Conservation (phyloP, 805 yeast genomes). For the Ogataea paraovalis region DNA sequence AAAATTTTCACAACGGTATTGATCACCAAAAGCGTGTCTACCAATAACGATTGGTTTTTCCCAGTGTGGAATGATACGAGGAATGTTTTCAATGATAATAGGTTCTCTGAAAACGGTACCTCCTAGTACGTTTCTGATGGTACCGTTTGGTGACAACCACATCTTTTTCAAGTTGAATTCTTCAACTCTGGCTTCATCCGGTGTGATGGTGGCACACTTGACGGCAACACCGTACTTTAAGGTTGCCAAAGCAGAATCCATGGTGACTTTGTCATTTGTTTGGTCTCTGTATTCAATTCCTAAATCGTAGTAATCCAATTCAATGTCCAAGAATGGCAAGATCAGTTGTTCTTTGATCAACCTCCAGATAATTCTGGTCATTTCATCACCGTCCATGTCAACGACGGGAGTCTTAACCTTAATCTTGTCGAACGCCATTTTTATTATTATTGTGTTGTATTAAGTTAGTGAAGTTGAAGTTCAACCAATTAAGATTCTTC, state of each 20-base stretch:
- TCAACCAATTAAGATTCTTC: not conserved
- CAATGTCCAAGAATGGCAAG: conserved; percentile 79
- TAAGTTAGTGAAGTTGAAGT: too few species aligned
- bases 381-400: conserved; percentile 97
- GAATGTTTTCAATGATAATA: conserved; percentile 73
- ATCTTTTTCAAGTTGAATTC: conserved; percentile 88
- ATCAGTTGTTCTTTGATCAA: conserved; percentile 82
- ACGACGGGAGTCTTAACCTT: conserved; percentile 85
- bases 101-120: conserved; percentile 98
- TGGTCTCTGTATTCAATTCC: conserved; percentile 82
- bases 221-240: conserved; percentile 87
- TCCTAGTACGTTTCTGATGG: conserved; percentile 90
- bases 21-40: conserved; percentile 97
- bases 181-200: conserved; percentile 91
- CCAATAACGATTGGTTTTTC: conserved; percentile 94
- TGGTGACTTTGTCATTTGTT: conserved; percentile 84
- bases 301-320: conserved; percentile 87
- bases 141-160: conserved; percentile 98
- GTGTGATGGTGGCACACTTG: conserved; percentile 98
- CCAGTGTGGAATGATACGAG: conserved; percentile 89
- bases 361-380: conserved; percentile 96
- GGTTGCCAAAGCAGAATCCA: conserved; percentile 88
- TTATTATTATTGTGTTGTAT: not conserved
- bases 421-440: conserved; percentile 45
- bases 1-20: conserved; percentile 88